Base-by-base conservation (phyloP, 257 asterid species). In the Gentiana dahurica region DNA sequence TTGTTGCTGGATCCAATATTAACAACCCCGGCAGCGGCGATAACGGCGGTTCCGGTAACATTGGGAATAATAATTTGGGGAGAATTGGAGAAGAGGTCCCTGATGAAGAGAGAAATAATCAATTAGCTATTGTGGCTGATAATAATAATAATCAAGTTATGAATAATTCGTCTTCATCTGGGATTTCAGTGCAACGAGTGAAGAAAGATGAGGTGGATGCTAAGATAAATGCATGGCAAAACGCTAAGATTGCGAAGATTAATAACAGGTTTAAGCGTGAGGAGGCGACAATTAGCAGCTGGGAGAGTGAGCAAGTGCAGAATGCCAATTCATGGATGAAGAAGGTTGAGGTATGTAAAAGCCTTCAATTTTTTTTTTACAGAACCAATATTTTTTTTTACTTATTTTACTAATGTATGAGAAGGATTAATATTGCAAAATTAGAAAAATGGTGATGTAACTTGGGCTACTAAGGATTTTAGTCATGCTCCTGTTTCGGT, bases 251-350 rank as follows among this genome's bases (percentile, higher is more conserved):
- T 12, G 75, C 97, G 1, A 91, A 83, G 87, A 61, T 91, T 34
- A 87, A 91, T 24, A 91, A 91, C 49, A 77, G 97, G 68, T 85
- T 85, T 63, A 91, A 87, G 83, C 67, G 97, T 11, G 98, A 91
- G 58, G 97, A 85, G 34, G 97, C 85, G 6, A 54, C 85, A 3
- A 80, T 87, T 48, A 71, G 68, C 43, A 95, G 97, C 0, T 85
- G 86, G 90, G 98, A 91, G 58, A 83, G 73, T 5, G 98, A 91
- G 73, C 88, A 85, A 51, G 88, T 87, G 9, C 93, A 91, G 56
- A 91, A 83, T 67, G 89, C 97, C n/a, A 71, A 57, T 33, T 76
- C 95, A 32, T 75, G 85, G 94, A 91, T 91, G 94, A 91, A 91
- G 87, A 91, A 91, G 78, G 68, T 85, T 59, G 97, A 91, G 95